These are phyloP conservation scores for Mycosarcoma mackinlayi DNA, from an alignment of 1,284 basidiomycete genomes.

Conservation along the genomic window DNA sequence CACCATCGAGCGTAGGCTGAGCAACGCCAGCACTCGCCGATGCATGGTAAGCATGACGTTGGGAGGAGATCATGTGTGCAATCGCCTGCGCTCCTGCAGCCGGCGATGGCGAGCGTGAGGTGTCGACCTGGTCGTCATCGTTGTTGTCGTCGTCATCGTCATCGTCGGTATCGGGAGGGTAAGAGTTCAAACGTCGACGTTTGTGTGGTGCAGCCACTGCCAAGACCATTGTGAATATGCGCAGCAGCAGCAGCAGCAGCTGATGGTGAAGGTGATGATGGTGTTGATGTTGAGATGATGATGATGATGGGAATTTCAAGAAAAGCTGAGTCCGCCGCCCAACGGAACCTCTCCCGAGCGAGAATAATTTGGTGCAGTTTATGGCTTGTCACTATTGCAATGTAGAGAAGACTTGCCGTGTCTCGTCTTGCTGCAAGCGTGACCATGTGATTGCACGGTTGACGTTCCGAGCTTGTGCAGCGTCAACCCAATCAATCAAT, in stretches of 20 bases:
- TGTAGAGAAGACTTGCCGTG: too few relatives aligned
- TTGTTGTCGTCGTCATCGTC: conserved; percentile 1
- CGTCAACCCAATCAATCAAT: too few relatives aligned
- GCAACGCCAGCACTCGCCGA: neutral
- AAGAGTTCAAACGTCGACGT: neutral
- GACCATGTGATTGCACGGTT: too few relatives aligned
- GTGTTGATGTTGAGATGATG: neutral
- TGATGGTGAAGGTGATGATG: neutral
- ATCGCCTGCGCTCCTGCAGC: conserved; percentile 3
- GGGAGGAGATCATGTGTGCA: conserved; percentile 3
- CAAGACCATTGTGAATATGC: conserved; percentile 4
- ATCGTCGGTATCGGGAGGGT: neutral
- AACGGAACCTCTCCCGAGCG: too few relatives aligned
- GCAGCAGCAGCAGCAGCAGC: too few relatives aligned
- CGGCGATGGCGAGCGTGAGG: conserved; percentile 1
- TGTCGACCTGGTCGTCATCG: neutral
- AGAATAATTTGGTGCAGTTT: too few relatives aligned
- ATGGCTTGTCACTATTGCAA: too few relatives aligned
- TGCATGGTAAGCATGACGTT: neutral
- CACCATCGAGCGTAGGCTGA: too few relatives aligned
- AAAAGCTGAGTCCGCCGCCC: too few relatives aligned
- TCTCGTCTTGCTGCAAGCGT: too few relatives aligned
- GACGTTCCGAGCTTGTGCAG: too few relatives aligned
- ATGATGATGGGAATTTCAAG: neutral
- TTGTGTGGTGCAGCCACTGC: conserved; percentile 7